Evolutionary conservation across 2,329 filamentous ascomycete species (phyloP).

Genomic region (Hymenoscyphus scutula): DNA sequence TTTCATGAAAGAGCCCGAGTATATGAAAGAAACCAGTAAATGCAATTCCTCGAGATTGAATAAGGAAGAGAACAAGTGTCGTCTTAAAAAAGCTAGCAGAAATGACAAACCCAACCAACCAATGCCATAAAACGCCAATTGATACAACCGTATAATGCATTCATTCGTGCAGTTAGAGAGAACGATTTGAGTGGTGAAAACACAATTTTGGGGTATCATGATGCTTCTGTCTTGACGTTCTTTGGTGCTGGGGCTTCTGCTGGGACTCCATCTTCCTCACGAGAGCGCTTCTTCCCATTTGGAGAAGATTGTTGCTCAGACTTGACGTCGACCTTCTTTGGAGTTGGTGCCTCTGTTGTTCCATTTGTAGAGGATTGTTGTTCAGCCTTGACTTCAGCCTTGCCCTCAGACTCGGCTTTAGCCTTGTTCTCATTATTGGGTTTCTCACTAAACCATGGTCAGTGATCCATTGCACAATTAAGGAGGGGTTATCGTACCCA

Average conservation of each 20-base stretch:
- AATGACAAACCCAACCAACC: slow-evolving; percentile 5
- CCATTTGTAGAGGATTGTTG: slow-evolving; percentile 10
- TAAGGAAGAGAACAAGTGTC: slow-evolving; percentile 2
- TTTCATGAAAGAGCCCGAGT: neutral
- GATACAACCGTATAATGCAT: slow-evolving; percentile 16
- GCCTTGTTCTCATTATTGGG: slow-evolving; percentile 16
- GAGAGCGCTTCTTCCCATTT: slow-evolving; percentile 25
- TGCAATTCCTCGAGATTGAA: neutral
- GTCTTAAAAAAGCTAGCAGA: neutral
- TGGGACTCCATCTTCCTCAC: slow-evolving; percentile 25
- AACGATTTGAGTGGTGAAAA: slow-evolving; percentile 11
- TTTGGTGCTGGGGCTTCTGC: slow-evolving; percentile 53
- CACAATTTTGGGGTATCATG: slow-evolving; percentile 27
- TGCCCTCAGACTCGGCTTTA: slow-evolving; percentile 20
- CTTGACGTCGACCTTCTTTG: slow-evolving; percentile 17
- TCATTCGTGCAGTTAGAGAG: slow-evolving; percentile 8
- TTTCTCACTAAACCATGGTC: slow-evolving; percentile 18
- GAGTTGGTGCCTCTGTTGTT: slow-evolving; percentile 17
- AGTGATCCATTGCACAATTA: slow-evolving; percentile 10
- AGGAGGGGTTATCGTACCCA: slow-evolving; percentile 22
- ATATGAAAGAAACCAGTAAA: neutral
- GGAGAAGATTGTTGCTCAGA: slow-evolving; percentile 8
- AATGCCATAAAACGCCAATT: slow-evolving; percentile 20
- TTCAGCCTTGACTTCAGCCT: neutral
- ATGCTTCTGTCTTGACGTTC: slow-evolving; percentile 43